Evolutionary conservation across 441 rosid species (phyloP).

Genomic region (Jatropha podagrica): DNA sequence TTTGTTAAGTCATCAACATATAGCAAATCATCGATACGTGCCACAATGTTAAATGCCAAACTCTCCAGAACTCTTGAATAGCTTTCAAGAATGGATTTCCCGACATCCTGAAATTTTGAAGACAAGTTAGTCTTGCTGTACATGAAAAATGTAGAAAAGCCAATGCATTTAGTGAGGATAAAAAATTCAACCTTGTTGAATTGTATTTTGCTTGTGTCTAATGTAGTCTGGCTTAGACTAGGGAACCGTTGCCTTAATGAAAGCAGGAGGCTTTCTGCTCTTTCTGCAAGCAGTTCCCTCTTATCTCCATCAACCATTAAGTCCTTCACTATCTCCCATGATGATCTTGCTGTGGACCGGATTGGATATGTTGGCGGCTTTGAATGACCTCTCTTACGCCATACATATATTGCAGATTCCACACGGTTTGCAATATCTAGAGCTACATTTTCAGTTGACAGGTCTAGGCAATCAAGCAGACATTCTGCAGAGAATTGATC

Average conservation of each 20-base stretch:
- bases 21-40: constrained; percentile 87
- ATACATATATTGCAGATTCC: constrained; percentile 75
- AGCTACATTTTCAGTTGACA: constrained; percentile 91
- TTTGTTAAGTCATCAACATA: constrained; percentile 83
- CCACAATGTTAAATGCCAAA: constrained; percentile 84
- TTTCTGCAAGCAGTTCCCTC: constrained; percentile 74
- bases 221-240: constrained; percentile 79
- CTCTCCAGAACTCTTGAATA: constrained; percentile 94
- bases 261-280: constrained; percentile 85
- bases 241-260: constrained; percentile 92
- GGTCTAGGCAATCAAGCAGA: constrained; percentile 89
- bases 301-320: constrained; percentile 81
- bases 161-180: neutral
- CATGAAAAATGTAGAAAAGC: neutral
- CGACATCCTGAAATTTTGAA: constrained; percentile 65
- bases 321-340: constrained; percentile 94
- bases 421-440: constrained; percentile 87
- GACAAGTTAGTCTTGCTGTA: neutral
- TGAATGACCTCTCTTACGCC: constrained; percentile 62
- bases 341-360: constrained; percentile 56
- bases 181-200: constrained; percentile 64
- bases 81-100: constrained; percentile 92
- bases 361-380: constrained; percentile 43
- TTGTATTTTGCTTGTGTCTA: constrained; percentile 96
- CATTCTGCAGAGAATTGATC: constrained; percentile 84